A percentile compares a stretch with the other conserved stretches of the same genome.
phyloP scores from a whole-genome alignment of 352 stramenopile species.

The Pythium periplocum region DNA sequence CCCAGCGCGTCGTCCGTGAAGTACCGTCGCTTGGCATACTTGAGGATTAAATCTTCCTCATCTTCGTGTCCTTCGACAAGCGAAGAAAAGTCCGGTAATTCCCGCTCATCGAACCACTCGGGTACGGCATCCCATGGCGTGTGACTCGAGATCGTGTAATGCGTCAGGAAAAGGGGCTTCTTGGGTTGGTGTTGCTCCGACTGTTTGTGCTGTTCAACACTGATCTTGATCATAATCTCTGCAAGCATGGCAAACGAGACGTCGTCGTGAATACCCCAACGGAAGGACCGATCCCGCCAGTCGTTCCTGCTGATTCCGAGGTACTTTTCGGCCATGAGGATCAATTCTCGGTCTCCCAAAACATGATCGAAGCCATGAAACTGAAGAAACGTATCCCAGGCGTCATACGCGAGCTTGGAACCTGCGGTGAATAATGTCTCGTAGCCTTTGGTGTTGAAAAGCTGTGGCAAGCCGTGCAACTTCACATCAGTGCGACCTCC shows the following conservation, averaged over 20 bases:
- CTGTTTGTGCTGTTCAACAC: constrained; percentile 21
- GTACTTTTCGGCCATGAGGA: constrained; percentile 23
- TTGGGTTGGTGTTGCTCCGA: constrained; percentile 23
- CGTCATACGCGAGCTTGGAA: constrained; percentile 36
- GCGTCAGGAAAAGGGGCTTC: constrained; percentile 44
- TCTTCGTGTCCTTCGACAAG: constrained; percentile 6
- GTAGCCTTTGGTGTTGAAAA: constrained; percentile 48
- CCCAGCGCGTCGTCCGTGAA: constrained; percentile 43
- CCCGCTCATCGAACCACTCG: constrained; percentile 26
- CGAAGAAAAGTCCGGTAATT: constrained; percentile 32
- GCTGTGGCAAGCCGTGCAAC: constrained; percentile 36
- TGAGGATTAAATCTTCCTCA: constrained; percentile 19
- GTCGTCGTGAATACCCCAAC: constrained; percentile 58
- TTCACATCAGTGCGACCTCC: constrained; percentile 20
- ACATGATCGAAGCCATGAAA: constrained; percentile 48
- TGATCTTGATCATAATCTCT: constrained; percentile 42
- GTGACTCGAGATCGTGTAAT: constrained; percentile 63
- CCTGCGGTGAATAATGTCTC: constrained; percentile 43
- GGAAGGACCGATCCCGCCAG: constrained; percentile 21
- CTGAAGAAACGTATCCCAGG: constrained; percentile 42
- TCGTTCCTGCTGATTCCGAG: constrained; percentile 25
- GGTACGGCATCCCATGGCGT: constrained; percentile 28
- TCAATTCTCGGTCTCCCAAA: constrained; percentile 15
- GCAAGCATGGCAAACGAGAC: constrained; percentile 40
- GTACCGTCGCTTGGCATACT: constrained; percentile 44